Percentiles rank a stretch among this genome's conserved stretches.
Evolutionary conservation across 768 basidiomycete genomes (phyloP).

Genomic region (Psilocybe cubensis): DNA sequence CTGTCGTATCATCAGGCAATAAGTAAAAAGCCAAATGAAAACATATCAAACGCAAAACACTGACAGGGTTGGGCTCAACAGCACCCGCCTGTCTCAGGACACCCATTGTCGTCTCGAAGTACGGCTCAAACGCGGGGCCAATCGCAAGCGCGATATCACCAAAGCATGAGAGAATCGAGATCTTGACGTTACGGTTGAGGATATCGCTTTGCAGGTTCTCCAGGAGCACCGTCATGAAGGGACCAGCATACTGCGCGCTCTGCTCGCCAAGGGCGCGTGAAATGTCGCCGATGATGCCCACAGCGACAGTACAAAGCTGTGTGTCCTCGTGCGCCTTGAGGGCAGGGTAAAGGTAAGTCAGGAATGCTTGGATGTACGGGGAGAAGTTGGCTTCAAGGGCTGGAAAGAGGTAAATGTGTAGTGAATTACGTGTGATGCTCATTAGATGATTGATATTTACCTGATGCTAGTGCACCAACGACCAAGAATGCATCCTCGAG

Average conservation of each 20-base stretch:
- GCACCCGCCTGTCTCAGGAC: conserved; percentile 91
- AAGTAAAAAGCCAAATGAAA: not conserved
- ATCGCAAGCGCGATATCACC: conserved; percentile 96
- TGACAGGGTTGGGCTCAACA: conserved; percentile 86
- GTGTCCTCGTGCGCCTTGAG: conserved; percentile 94
- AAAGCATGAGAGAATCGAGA: conserved; percentile 93
- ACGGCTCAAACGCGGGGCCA: conserved; percentile 84
- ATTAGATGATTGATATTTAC: conserved; percentile 39
- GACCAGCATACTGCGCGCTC: conserved; percentile 78
- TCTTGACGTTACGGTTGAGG: conserved; percentile 93
- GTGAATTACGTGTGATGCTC: not conserved
- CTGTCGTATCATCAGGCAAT: conserved; percentile 33
- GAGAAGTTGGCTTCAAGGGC: conserved; percentile 81
- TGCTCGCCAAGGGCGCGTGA: conserved; percentile 92
- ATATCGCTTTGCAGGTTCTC: conserved; percentile 91
- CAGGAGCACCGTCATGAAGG: conserved; percentile 91
- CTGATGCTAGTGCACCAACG: conserved; percentile 83
- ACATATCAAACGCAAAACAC: too few relatives aligned
- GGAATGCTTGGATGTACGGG: conserved; percentile 83
- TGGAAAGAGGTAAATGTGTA: conserved; percentile 17
- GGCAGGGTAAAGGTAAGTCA: conserved; percentile 86
- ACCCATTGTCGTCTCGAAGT: conserved; percentile 86
- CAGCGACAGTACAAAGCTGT: conserved; percentile 93
- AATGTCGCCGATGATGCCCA: conserved; percentile 94
- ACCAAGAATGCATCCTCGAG: conserved; percentile 97